These are phyloP conservation scores for Skeletonema potamos DNA, from an alignment of 108 stramenopile genomes.

Conservation along the genomic window DNA sequence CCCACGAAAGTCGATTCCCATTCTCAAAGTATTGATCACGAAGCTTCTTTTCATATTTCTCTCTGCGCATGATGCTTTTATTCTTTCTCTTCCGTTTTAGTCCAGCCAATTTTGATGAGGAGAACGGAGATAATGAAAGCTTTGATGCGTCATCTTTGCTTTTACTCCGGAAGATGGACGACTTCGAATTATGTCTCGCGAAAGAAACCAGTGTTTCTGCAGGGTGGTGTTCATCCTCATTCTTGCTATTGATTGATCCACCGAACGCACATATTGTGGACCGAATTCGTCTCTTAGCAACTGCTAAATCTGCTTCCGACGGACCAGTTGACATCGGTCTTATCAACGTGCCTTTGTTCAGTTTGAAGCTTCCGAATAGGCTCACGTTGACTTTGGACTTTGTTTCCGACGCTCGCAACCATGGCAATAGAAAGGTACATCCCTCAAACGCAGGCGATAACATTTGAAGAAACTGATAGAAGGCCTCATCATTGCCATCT, in stretches of 20 bases:
- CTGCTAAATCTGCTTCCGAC: constrained; percentile 20
- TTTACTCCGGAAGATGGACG: constrained; percentile 30
- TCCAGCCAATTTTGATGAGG: constrained; percentile 1
- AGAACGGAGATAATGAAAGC: background rate
- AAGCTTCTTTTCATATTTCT: constrained; percentile 62
- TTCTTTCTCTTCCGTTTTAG: background rate
- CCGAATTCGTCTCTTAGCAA: constrained; percentile 62
- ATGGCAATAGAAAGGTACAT: constrained; percentile 55
- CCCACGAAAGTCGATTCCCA: constrained; percentile 81
- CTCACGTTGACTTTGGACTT: constrained; percentile 32
- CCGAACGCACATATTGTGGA: constrained; percentile 78
- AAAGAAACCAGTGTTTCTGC: background rate
- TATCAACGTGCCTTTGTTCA: constrained; percentile 1
- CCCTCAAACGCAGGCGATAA: constrained; percentile 50
- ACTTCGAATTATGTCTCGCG: background rate
- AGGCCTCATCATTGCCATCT: background rate
- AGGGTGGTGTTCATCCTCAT: background rate
- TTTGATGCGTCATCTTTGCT: background rate
- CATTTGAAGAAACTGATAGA: constrained; percentile 13
- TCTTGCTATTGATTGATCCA: constrained; percentile 39
- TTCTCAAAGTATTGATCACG: constrained; percentile 79
- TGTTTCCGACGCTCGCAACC: constrained; percentile 7
- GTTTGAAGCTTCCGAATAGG: constrained; percentile 29
- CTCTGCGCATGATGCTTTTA: background rate
- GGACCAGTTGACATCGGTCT: constrained; percentile 9